Conservation (phyloP, 2,329 filamentous ascomycete genomes). For the Aspergillus thermomutatus region DNA sequence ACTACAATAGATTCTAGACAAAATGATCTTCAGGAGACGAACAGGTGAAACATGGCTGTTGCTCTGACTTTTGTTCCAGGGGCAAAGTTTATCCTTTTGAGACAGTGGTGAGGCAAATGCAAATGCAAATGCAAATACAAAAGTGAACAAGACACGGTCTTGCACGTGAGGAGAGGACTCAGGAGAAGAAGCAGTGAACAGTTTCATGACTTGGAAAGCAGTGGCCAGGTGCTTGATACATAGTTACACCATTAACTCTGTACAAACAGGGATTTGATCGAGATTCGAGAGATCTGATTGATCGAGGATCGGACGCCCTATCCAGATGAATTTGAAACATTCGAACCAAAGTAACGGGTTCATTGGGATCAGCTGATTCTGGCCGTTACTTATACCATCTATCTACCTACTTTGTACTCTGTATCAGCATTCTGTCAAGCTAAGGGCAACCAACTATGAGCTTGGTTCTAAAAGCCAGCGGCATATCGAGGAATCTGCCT, state of each 20-base stretch:
- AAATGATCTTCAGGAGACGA: slow-evolving; percentile 7
- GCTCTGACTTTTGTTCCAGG: neutral
- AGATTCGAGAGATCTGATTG: neutral
- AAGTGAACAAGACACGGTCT: neutral
- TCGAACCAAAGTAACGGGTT: neutral
- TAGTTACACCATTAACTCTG: neutral
- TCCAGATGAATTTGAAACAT: neutral
- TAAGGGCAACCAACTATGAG: neutral
- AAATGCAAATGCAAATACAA: neutral
- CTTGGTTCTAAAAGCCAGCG: neutral
- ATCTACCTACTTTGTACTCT: neutral
- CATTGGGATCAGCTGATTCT: neutral
- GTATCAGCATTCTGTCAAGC: no score
- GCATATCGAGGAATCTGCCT: neutral
- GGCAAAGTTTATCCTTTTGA: neutral
- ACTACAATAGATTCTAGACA: slow-evolving; percentile 1
- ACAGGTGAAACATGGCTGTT: neutral
- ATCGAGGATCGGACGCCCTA: neutral
- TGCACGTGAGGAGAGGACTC: neutral
- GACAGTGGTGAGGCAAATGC: neutral
- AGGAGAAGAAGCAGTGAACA: neutral
- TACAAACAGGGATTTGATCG: neutral
- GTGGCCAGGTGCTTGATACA: neutral
- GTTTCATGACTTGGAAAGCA: neutral
- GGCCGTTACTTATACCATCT: neutral